Conservation (phyloP, 1,139 yeast species). For the Tardiomyces digboiensis region DNA sequence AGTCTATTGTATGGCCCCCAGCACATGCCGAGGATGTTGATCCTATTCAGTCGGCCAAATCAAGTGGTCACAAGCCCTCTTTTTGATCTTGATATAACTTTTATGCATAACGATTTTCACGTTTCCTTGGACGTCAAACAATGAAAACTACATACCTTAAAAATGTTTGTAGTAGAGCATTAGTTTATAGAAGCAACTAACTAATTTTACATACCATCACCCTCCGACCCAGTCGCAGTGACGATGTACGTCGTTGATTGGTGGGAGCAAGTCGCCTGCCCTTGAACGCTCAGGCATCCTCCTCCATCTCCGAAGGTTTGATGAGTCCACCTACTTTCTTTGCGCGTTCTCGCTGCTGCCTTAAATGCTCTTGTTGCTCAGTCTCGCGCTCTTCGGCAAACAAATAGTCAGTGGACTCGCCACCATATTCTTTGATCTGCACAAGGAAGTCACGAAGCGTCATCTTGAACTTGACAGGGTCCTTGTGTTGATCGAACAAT, state of each 20-base stretch:
- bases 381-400: conserved; percentile 90
- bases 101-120: no score
- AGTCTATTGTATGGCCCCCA: neutral
- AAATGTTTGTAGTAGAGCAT: no score
- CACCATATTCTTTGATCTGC: conserved; percentile 93
- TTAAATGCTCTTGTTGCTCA: conserved; percentile 60
- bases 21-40: neutral
- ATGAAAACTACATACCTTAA: no score
- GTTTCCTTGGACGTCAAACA: no score
- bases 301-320: conserved; percentile 96
- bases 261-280: no score
- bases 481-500: conserved; percentile 57
- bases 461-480: conserved; percentile 69
- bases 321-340: conserved; percentile 86
- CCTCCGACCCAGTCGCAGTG: no score
- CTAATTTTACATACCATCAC: no score
- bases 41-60: no score
- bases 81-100: no score
- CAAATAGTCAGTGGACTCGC: conserved; percentile 74
- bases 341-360: conserved; percentile 70
- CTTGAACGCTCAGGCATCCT: conserved; percentile 34
- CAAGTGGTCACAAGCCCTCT: no score
- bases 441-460: conserved; percentile 92
- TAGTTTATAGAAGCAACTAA: no score
- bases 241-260: no score